Evolutionary conservation across 1,284 basidiomycete genomes (phyloP), one percentile per base, ranked within the genome.

Genomic region (Rhodotorula glutinis): DNA sequence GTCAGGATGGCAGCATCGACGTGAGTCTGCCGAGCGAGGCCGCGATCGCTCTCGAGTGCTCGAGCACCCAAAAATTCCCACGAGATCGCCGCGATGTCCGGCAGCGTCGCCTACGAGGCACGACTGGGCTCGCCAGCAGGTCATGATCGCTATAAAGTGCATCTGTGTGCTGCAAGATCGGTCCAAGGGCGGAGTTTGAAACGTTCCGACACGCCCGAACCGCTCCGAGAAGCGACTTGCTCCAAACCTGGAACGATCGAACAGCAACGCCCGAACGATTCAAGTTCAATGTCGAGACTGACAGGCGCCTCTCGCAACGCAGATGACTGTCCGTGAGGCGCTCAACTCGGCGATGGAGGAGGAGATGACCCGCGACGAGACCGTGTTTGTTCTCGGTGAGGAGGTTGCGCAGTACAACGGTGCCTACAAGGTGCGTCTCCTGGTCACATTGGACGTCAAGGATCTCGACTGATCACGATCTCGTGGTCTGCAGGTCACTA

Each of bases 331-430:
- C 70, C 91, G 96, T 78, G 96, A 99, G 67, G 96, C 96, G 51
- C 87, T 99, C 75, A 98, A 98, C 82, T 82, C 88, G 68, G 96
- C 96, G 46, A 95, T 99, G 91, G 96, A 98, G 83, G 96, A 99
- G 82, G 96, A 99, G 83, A 98, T 99, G 96, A 79, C 89, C 76
- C 87, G 92, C 59, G 96, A 99, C 81, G 90, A 95, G 79, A 89
- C 83, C 49, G 96, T 99, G 60, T 98, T 96, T 80, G 82, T 99
- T 78, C 82, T 99, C 76, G 96, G 96, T 74, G 96, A 99, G 82
- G 96, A 99, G 81, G 96, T 99, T 63, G 95, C 96, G 62, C 88
- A 92, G 73, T 99, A 98, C 84, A 98, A 98, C 79, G 95, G 95
- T 82, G 95, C 95, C 74, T 98, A 98, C 88, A 98, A 98, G 87